Base-by-base conservation (phyloP, 1,139 yeast genomes). In the Tardiomyces depauwii region DNA sequence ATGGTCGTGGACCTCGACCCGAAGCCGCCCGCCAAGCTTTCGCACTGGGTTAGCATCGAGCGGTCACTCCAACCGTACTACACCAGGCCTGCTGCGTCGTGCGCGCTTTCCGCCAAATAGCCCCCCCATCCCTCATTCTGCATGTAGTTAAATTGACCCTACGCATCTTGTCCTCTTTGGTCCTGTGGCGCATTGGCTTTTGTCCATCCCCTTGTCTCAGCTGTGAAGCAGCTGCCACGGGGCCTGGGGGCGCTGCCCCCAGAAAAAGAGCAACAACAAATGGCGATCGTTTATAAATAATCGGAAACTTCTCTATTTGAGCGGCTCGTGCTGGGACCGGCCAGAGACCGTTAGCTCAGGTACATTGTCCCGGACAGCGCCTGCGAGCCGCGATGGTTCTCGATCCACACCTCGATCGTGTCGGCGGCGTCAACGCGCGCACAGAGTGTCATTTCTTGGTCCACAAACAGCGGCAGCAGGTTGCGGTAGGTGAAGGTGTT, bases 401-500 rank as follows among this genome's bases (percentile, higher is more conserved):
- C 59, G 28, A 64, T 59, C 67, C 68, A 64, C 11, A 60, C 61
- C 41, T 58, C 55, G 44, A 54, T 44, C 1, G 41, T 43, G 19
- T 57, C 55, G 33, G 60, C 56, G 16, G 53, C 45, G 38, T 48
- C 47, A 19, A 42, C 48, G 2, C 53, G 47, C 1, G 59, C 59
- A 41, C 60, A 51, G 32, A 70, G 48, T 12, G 56, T 57, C 36
- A 70, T 49, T 13, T 47, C 48, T 18, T 63, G 58, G 42, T 60
- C 61, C 0, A 62, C 71, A 48, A 68, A 69, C 44, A 76, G 62
- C 2, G 85, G 84, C 25, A 66, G 65, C 30, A 67, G 57, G 52
- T 78, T 78, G 46, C 72, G 70, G 60, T 80, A 80, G 23, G 56
- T 60, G 50, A 80, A 70, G 11, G 51, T 47, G 30, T 52, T 53